Evolutionary conservation across 306 rosid genomes (phyloP).

Genomic region (Fragaria vesca): DNA sequence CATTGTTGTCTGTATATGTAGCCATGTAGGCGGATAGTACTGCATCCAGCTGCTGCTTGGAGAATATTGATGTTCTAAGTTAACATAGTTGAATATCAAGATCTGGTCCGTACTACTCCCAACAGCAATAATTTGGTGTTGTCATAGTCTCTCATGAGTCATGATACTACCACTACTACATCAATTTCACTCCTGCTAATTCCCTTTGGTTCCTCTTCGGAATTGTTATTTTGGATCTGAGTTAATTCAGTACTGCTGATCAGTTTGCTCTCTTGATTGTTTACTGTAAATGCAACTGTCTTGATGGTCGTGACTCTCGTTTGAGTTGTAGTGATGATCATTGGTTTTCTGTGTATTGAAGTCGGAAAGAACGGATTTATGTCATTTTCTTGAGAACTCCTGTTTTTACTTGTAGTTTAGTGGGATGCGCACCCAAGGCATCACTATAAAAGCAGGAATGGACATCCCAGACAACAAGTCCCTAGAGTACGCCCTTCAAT

Average conservation of each 20-base stretch:
- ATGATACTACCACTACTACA: background rate
- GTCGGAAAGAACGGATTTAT: background rate
- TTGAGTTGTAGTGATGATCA: background rate
- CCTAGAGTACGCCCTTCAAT: slow-evolving; percentile 61
- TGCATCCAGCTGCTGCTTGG: slow-evolving; percentile 2
- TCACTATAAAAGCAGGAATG: slow-evolving; percentile 67
- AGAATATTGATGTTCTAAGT: background rate
- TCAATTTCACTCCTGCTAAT: background rate
- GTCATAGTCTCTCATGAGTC: background rate
- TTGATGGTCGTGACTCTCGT: background rate
- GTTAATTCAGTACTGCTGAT: background rate
- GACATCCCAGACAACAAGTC: slow-evolving; percentile 74
- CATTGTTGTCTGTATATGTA: slow-evolving; percentile 21
- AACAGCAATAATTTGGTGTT: background rate
- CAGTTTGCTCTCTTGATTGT: background rate
- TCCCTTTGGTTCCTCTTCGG: background rate
- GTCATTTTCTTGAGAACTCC: background rate
- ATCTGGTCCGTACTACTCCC: background rate
- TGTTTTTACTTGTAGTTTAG: slow-evolving; percentile 36
- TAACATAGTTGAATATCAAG: background rate
- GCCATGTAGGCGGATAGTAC: slow-evolving; percentile 25
- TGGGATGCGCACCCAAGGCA: slow-evolving; percentile 38
- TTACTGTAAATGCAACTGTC: background rate
- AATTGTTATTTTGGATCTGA: background rate
- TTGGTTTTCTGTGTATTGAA: background rate